These are phyloP conservation scores for Oryza glumipatula DNA, from an alignment of 176 grass and related monocot species.

Conservation along the genomic window DNA sequence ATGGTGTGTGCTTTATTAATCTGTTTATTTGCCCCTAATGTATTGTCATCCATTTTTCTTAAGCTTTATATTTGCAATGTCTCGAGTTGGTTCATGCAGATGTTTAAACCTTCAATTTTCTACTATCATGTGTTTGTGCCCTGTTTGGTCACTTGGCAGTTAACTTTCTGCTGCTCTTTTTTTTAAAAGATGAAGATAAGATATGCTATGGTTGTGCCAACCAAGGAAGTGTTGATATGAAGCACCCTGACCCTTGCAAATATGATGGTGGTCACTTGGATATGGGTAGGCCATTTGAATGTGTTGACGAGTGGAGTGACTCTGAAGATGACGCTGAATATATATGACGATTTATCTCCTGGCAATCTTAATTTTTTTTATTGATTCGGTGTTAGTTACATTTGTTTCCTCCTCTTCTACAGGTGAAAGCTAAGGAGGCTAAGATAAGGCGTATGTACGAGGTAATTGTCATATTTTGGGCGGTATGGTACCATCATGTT, in stretches of 20 bases:
- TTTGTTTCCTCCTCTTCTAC: background rate
- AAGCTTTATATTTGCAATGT: too few species aligned
- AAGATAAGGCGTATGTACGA: background rate
- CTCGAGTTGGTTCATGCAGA: too few species aligned
- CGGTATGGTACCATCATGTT: background rate
- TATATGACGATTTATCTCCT: background rate
- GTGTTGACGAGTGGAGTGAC: background rate
- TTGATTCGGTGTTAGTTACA: background rate
- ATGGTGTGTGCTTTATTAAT: background rate
- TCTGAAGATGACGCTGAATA: background rate
- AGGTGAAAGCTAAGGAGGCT: background rate
- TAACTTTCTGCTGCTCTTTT: background rate
- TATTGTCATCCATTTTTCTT: background rate
- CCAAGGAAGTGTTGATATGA: background rate
- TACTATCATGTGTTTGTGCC: background rate
- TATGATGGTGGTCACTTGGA: background rate
- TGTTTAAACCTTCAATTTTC: too few species aligned
- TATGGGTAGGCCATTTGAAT: background rate
- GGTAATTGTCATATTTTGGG: background rate
- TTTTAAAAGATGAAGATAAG: background rate
- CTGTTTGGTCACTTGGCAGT: background rate
- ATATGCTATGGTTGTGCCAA: constrained; percentile 4
- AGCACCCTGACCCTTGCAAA: background rate
- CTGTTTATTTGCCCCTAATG: background rate
- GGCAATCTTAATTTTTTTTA: background rate